A percentile compares a stretch with the other conserved stretches of the same genome.
phyloP scores from a whole-genome alignment of 768 basidiomycete genomes.

The Rhodotorula paludigena region DNA sequence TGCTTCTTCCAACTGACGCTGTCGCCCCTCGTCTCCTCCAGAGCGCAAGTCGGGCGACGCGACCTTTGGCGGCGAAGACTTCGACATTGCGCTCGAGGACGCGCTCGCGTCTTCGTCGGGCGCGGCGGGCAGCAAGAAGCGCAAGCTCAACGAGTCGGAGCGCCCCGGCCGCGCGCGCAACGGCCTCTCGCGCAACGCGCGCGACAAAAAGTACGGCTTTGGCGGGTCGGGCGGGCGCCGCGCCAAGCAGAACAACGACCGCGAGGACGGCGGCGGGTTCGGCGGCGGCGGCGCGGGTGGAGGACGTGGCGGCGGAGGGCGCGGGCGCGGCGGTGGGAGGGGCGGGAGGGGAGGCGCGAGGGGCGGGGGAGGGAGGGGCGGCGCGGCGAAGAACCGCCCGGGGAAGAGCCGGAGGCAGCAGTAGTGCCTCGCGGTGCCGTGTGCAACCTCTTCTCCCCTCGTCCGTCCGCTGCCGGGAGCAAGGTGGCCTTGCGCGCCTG shows the following conservation, averaged over 20 bases:
- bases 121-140: slow-evolving; percentile 55
- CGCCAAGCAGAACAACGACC: slow-evolving; percentile 41
- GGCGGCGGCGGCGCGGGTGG: background rate
- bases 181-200: slow-evolving; percentile 57
- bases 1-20: background rate
- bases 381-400: slow-evolving; percentile 42
- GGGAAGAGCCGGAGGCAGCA: slow-evolving; percentile 32
- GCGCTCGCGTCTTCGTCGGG: slow-evolving; percentile 63
- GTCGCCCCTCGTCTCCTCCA: no score
- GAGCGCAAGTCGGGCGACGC: slow-evolving; percentile 72
- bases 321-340: background rate
- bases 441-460: no score
- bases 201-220: slow-evolving; percentile 74
- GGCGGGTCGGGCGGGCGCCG: slow-evolving; percentile 46
- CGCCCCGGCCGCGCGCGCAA: slow-evolving; percentile 34
- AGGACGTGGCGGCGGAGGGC: background rate
- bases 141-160: slow-evolving; percentile 43
- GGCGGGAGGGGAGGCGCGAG: background rate
- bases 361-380: slow-evolving; percentile 25
- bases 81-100: slow-evolving; percentile 88
- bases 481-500: no score
- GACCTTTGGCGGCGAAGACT: slow-evolving; percentile 60
- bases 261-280: background rate
- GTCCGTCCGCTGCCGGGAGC: no score
- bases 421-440: no score